A percentile compares a stretch with the other conserved stretches of the same genome.
These are phyloP conservation scores for Clarireedia paspali DNA, from an alignment of 2,329 filamentous ascomycete species.

Conservation along the genomic window DNA sequence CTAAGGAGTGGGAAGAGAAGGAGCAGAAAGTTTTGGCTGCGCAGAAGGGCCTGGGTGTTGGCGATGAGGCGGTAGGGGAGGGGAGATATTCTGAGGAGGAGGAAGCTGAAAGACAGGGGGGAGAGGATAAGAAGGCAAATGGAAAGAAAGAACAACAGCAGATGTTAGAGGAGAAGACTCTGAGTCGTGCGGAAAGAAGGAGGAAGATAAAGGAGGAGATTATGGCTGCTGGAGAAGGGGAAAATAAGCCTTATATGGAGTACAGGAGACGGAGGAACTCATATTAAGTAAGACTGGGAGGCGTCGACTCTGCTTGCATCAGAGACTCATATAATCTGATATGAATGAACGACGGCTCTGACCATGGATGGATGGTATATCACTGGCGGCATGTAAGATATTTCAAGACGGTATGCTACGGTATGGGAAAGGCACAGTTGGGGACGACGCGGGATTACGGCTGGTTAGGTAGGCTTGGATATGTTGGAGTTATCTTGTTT, in stretches of 20 bases:
- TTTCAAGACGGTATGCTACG: too few species aligned
- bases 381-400: too few species aligned
- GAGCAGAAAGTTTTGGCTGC: not conserved
- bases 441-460: too few species aligned
- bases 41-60: not conserved
- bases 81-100: conserved; percentile 41
- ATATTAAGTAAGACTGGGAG: not conserved
- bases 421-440: too few species aligned
- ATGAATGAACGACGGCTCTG: too few species aligned
- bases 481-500: too few species aligned
- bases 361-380: too few species aligned
- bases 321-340: too few species aligned
- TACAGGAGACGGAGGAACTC: conserved; percentile 40
- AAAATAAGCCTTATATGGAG: conserved; percentile 31
- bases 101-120: conserved; percentile 33
- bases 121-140: conserved; percentile 13
- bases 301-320: too few species aligned
- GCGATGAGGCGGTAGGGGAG: conserved; percentile 29
- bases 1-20: not conserved
- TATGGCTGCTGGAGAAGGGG: conserved; percentile 31
- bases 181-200: conserved; percentile 35
- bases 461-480: too few species aligned
- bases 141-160: conserved; percentile 11
- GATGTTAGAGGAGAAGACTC: too few species aligned
- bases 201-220: conserved; percentile 52